Conservation (phyloP, 2,329 filamentous ascomycete genomes). For the Aspergillus fructus region DNA sequence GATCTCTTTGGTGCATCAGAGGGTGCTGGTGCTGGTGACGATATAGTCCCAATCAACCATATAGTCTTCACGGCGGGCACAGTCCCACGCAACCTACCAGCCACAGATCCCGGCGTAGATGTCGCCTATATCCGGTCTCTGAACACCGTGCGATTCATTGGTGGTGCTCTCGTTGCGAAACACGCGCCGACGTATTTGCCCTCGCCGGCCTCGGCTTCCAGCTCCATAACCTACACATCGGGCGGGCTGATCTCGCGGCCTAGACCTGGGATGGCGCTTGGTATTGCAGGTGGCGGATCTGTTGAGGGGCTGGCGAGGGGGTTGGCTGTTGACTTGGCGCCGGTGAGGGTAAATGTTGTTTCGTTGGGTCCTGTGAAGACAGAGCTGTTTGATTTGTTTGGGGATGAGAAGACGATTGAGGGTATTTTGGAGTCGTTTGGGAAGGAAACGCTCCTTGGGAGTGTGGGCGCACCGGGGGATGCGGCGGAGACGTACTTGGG, state of each 20-base stretch:
- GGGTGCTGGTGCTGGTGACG: neutral
- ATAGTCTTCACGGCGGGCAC: conserved; percentile 53
- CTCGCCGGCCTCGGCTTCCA: neutral
- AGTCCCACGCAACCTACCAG: neutral
- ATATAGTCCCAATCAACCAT: conserved; percentile 43
- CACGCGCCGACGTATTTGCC: conserved; percentile 13
- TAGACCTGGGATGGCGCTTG: neutral
- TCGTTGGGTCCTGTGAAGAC: conserved; percentile 43
- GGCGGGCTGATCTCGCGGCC: neutral
- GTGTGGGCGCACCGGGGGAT: conserved; percentile 34
- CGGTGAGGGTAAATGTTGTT: conserved; percentile 46
- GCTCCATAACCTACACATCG: neutral
- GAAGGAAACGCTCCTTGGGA: conserved; percentile 20
- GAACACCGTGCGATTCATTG: conserved; percentile 29
- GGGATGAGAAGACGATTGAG: conserved; percentile 1
- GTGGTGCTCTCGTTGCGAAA: conserved; percentile 41
- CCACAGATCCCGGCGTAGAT: conserved; percentile 27
- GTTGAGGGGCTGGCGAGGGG: conserved; percentile 36
- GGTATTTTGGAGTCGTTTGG: conserved; percentile 30
- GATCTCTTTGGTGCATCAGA: neutral
- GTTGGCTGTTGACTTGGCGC: conserved; percentile 43
- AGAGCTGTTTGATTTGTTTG: conserved; percentile 31
- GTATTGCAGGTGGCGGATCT: conserved; percentile 2
- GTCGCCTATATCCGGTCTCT: conserved; percentile 18
- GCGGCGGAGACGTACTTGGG: conserved; percentile 47